Percentiles rank a stretch among this genome's conserved stretches.
Evolutionary conservation across 305 asterid species (phyloP).

Genomic region (Fraxinus albicans): DNA sequence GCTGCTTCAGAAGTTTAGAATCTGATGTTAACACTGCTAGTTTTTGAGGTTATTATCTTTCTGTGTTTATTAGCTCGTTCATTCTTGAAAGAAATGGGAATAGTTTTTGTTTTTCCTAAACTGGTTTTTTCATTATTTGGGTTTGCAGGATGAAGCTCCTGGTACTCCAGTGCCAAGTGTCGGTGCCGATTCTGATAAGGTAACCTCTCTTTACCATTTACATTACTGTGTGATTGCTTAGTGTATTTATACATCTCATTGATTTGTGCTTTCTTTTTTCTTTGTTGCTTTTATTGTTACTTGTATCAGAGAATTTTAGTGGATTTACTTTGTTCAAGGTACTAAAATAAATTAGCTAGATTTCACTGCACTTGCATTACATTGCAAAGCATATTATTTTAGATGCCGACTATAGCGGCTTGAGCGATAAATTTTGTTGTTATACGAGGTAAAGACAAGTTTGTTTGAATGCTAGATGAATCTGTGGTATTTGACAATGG

Average conservation of each 20-base stretch:
- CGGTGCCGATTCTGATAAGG: conserved; percentile 68
- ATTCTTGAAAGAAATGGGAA: background rate
- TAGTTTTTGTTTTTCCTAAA: background rate
- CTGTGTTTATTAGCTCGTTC: background rate
- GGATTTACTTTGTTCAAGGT: background rate
- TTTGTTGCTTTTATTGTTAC: background rate
- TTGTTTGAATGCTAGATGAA: background rate
- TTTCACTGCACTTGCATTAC: background rate
- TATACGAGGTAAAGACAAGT: background rate
- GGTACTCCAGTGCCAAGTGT: conserved; percentile 42
- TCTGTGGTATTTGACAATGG: background rate
- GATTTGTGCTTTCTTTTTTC: background rate
- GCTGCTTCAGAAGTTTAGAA: conserved; percentile 73
- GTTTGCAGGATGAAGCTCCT: conserved; percentile 46
- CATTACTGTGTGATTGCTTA: background rate
- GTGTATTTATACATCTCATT: background rate
- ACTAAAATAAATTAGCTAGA: background rate
- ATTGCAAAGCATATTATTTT: background rate
- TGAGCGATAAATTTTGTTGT: background rate
- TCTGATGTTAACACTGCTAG: conserved; percentile 19
- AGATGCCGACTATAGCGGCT: background rate
- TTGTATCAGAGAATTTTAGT: background rate
- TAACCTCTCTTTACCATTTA: conserved; percentile 15
- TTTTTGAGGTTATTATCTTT: conserved; percentile 39
- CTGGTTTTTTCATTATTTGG: conserved; percentile 18